Evolutionary conservation across 1,284 basidiomycete species (phyloP), one percentile per base, ranked within the genome.

Genomic region (Coriolopsis trogii): DNA sequence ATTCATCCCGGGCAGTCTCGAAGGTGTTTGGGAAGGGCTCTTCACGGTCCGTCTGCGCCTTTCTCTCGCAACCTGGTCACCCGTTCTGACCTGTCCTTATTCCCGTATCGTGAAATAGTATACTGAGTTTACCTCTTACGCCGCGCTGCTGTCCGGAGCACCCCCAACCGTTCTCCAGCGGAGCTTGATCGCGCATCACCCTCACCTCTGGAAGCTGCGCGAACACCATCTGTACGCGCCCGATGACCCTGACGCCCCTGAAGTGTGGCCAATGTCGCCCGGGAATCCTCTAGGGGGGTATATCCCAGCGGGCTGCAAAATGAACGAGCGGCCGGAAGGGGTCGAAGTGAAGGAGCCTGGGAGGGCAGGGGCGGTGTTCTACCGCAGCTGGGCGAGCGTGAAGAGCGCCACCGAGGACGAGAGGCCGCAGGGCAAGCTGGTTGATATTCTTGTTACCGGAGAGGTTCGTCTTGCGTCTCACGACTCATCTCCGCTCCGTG

Each of bases 121-220:
- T 63, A 84, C 83, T 6, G 88, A 91, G 57, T 91, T 90, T 61
- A 76, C 75, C 8, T 77, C 79, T 1, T 91, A 89, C 58, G 79
- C 80, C 1, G 72, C 73, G n/a, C 66, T 91, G 29, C 73, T 90
- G 18, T 74, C 77, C 3, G 89, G 86, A 16, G 84, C 75, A 0
- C 69, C 80, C 2, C 87, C 89, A 0, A 66, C 72, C 0, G 73
- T 77, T 8, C 68, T 89, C 10, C 76, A 82, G 46, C 74, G 77
- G 29, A 80, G 80, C 53, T 68, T 81, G 41, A 76, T 87, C 13
- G 85, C 82, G 3, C 77, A 83, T 55, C 87, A 90, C 62, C 78
- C 77, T n/a, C 89, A 91, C 63, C 87, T 86, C 0, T 90, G 88
- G 87, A 85, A 81, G 63, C 69, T 91, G 15, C 80, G 81, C 26